phyloP scores from a whole-genome alignment of 805 yeast species.

The Candida bentonensis region DNA sequence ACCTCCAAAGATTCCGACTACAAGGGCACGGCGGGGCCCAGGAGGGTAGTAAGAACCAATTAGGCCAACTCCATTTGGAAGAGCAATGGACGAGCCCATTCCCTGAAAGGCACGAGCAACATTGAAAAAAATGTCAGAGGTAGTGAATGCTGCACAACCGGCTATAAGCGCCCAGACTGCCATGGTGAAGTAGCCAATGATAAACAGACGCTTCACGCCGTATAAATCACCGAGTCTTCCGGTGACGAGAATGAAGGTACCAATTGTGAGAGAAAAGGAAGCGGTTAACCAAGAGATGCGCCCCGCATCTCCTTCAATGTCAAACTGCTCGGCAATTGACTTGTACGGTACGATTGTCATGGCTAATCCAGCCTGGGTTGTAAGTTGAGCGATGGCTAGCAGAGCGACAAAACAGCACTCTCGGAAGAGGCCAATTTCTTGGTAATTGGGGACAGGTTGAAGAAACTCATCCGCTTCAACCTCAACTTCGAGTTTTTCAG shows the following conservation, averaged over 20 bases:
- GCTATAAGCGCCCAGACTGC: conserved; percentile 44
- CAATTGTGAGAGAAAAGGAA: conserved; percentile 54
- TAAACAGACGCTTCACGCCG: conserved; percentile 43
- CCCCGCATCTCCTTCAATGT: conserved; percentile 17
- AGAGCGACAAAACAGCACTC: conserved; percentile 16
- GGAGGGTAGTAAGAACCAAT: conserved; percentile 32
- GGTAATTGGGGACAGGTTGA: background rate
- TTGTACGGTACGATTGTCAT: conserved; percentile 19
- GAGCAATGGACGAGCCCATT: conserved; percentile 42
- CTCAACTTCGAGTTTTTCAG: too few relatives aligned
- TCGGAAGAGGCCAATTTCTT: background rate
- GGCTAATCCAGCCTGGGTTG: conserved; percentile 26
- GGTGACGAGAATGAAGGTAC: conserved; percentile 54
- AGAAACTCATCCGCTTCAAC: background rate
- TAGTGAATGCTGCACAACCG: conserved; percentile 39
- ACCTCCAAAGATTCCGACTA: conserved; percentile 42
- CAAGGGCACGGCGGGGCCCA: conserved; percentile 36
- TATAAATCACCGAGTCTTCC: conserved; percentile 63
- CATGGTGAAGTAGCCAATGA: conserved; percentile 43
- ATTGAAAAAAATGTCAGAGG: conserved; percentile 21
- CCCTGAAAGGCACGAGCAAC: conserved; percentile 50
- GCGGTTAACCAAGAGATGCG: conserved; percentile 53
- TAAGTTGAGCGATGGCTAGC: conserved; percentile 21
- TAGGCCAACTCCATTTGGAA: conserved; percentile 50
- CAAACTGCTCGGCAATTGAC: conserved; percentile 20